phyloP scores from a whole-genome alignment of 148 eudicot genomes.

The Camellia sinensis region DNA sequence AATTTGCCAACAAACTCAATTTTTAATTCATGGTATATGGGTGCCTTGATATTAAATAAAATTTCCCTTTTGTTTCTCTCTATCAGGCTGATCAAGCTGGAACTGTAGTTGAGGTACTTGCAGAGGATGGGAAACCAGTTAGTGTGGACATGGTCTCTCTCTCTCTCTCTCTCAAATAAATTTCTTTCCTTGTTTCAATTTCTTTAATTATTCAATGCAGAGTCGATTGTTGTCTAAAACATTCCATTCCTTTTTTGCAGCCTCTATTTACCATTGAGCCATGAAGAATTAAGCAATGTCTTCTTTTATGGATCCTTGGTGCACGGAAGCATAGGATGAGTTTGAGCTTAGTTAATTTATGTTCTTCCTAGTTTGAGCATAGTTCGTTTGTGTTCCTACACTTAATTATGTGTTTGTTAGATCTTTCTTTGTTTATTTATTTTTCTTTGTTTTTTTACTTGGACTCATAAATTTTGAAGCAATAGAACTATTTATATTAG shows the following conservation, averaged over 20 bases:
- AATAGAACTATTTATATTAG: slow-evolving; percentile 1
- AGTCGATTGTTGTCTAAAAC: slow-evolving; percentile 16
- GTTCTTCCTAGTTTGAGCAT: slow-evolving; percentile 6
- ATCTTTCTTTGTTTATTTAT: not conserved
- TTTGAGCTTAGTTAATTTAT: slow-evolving; percentile 12
- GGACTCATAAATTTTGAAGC: slow-evolving; percentile 22
- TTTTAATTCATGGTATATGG: not conserved
- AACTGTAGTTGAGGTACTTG: slow-evolving; percentile 42
- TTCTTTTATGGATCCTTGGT: slow-evolving; percentile 10
- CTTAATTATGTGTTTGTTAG: not conserved
- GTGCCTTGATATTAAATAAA: not conserved
- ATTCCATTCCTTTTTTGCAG: slow-evolving; percentile 29
- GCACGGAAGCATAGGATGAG: slow-evolving; percentile 2
- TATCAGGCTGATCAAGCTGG: slow-evolving; percentile 50
- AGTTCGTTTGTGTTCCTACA: slow-evolving; percentile 11
- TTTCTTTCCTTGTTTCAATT: not conserved
- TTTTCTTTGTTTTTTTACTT: not conserved
- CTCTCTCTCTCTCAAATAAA: not conserved
- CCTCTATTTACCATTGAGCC: slow-evolving; percentile 43
- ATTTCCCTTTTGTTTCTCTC: not conserved
- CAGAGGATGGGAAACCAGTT: slow-evolving; percentile 46
- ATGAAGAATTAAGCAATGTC: slow-evolving; percentile 26
- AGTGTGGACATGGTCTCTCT: slow-evolving; percentile 39
- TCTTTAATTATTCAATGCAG: not conserved
- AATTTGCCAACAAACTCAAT: not conserved